Evolutionary conservation across 257 asterid species (phyloP).

Genomic region (Capsicum chinense): DNA sequence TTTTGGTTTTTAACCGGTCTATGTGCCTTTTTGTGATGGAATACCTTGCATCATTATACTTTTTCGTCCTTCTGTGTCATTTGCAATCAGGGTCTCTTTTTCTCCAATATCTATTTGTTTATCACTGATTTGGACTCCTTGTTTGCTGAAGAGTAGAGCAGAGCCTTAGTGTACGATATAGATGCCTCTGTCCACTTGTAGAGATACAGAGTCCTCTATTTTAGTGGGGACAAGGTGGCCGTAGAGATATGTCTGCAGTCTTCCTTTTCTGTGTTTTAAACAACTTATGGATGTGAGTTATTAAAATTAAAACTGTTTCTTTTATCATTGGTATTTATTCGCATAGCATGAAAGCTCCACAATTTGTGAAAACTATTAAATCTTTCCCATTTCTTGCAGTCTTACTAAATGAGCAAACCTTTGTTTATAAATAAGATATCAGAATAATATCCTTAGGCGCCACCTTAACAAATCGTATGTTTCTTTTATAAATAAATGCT

Average conservation of each 20-base stretch:
- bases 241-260: not conserved
- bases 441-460: too few species aligned
- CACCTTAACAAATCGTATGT: too few species aligned
- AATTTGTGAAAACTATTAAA: not conserved
- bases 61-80: not conserved
- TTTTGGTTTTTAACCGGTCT: not conserved
- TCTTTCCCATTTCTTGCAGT: not conserved
- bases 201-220: not conserved
- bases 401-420: not conserved
- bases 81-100: not conserved
- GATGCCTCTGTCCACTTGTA: not conserved
- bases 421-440: not conserved
- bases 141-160: not conserved
- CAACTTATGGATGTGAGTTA: not conserved
- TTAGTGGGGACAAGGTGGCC: not conserved
- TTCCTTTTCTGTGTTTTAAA: not conserved
- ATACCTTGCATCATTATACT: not conserved
- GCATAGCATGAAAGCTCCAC: not conserved
- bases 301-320: not conserved
- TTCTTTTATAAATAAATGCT: too few species aligned
- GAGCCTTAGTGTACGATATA: not conserved
- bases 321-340: not conserved
- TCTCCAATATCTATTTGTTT: not conserved
- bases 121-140: not conserved
- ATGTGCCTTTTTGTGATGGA: not conserved